These are phyloP conservation scores for Lentinula edodes DNA, from an alignment of 768 basidiomycete genomes.

Conservation along the genomic window DNA sequence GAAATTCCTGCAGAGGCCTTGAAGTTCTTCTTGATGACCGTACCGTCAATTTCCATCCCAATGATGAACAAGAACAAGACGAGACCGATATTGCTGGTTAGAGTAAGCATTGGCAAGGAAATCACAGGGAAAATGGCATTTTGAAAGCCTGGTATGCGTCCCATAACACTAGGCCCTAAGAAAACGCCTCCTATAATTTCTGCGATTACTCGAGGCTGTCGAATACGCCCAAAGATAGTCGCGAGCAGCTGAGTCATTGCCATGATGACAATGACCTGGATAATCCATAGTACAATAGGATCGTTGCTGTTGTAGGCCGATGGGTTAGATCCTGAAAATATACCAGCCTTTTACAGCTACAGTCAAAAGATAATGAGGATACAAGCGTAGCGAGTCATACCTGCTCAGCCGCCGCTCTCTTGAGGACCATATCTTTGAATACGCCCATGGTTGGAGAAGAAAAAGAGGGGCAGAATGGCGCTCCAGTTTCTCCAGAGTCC, in stretches of 20 bases:
- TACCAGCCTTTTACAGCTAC: constrained; percentile 49
- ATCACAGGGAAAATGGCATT: constrained; percentile 48
- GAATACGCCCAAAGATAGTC: constrained; percentile 57
- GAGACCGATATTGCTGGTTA: constrained; percentile 74
- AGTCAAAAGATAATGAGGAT: neutral
- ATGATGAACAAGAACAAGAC: constrained; percentile 80
- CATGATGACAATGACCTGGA: constrained; percentile 79
- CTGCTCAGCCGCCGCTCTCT: constrained; percentile 44
- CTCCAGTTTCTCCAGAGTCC: neutral
- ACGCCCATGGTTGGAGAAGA: neutral
- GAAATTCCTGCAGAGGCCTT: constrained; percentile 55
- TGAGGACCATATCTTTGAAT: constrained; percentile 1
- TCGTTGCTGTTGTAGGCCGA: constrained; percentile 51
- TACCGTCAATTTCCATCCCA: constrained; percentile 78
- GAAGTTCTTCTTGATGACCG: constrained; percentile 60
- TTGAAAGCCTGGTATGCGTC: constrained; percentile 73
- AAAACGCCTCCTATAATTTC: constrained; percentile 90
- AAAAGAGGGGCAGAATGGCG: neutral
- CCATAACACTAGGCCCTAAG: constrained; percentile 74
- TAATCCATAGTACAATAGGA: constrained; percentile 73
- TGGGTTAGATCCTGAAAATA: constrained; percentile 77
- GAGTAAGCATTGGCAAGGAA: constrained; percentile 53
- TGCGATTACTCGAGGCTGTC: constrained; percentile 90
- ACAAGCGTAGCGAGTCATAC: constrained; percentile 20
- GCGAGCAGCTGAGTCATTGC: constrained; percentile 70